Evolutionary conservation across 768 basidiomycete species (phyloP).

Genomic region (Suillus spraguei): DNA sequence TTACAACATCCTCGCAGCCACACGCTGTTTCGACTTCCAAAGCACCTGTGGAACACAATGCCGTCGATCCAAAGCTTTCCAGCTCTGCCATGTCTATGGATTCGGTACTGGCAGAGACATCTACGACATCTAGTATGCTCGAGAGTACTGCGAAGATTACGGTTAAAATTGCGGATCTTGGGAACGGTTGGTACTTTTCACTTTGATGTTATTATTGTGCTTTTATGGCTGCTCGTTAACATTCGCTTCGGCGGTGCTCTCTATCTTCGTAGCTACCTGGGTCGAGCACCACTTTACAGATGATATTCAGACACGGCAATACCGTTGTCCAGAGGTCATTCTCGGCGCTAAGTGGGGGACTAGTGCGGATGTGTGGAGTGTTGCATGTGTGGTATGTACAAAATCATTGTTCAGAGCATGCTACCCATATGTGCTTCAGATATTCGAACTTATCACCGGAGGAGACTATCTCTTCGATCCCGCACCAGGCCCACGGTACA

Average conservation of each 20-base stretch:
- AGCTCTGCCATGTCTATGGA: slow-evolving; percentile 31
- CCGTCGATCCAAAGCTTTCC: slow-evolving; percentile 27
- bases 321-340: slow-evolving; percentile 97
- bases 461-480: slow-evolving; percentile 99
- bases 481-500: slow-evolving; percentile 90
- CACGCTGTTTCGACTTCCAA: slow-evolving; percentile 26
- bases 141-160: slow-evolving; percentile 73
- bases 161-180: slow-evolving; percentile 98
- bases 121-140: slow-evolving; percentile 31
- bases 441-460: slow-evolving; percentile 94
- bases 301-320: slow-evolving; percentile 97
- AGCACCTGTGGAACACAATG: slow-evolving; percentile 22
- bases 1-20: slow-evolving; percentile 25
- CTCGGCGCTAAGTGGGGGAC: slow-evolving; percentile 95
- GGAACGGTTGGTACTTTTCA: slow-evolving; percentile 68
- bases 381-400: slow-evolving; percentile 77
- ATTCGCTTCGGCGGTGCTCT: slow-evolving; percentile 11
- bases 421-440: slow-evolving; percentile 42
- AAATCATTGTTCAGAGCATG: slow-evolving; percentile 4
- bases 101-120: slow-evolving; percentile 29
- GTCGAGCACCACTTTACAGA: slow-evolving; percentile 97
- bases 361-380: slow-evolving; percentile 96
- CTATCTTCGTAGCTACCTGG: slow-evolving; percentile 62
- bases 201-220: neutral
- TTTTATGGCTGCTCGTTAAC: slow-evolving; percentile 10